Evolutionary conservation across 192 early-diverging fungal species (phyloP), one percentile per base, ranked within the genome.

Genomic region (Gonapodya prolifera): DNA sequence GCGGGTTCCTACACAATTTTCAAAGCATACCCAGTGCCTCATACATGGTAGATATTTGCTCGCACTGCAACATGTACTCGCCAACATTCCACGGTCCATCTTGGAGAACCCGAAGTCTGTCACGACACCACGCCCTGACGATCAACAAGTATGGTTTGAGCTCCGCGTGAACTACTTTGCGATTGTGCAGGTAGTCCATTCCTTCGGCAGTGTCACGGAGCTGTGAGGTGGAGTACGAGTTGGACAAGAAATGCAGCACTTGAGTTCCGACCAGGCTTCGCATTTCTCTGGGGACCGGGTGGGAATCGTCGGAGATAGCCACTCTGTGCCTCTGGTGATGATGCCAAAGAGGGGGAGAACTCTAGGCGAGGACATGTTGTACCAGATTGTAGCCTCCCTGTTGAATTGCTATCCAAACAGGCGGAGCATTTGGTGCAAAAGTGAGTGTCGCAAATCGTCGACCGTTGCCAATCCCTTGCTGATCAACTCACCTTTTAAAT

Each of bases 71-170:
- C 23, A 61, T 8, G 45, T 61, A 23, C 45, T 61, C 45, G 23
- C 45, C 45, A 61, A 61, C 8, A 8, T 61, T 8, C 45, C 45
- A 23, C 23, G 45, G 45, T 61, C 45, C 45, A 73, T 13, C 71
- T 73, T 73, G 16, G 71, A 18, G 8, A 73, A 32, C 28, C 71
- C 71, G 71, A 73, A 73, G 71, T 73, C 71, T 8, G 71, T 73
- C 8, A 73, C 32, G 8, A 30, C 32, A 32, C 8, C 71, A 2
- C 8, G 18, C 28, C 29, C 71, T 32, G 18, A 73, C 71, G 71
- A 73, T 2, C 18, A 73, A 2, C 28, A 16, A 13, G 18, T 30
- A 8, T 18, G 28, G 18, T 32, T 73, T 73, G 71, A 73, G 71
- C 8, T 73, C 71, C 8, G 28, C 71, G 31, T 73, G 71, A 2